A percentile compares a stretch with the other conserved stretches of the same genome.
These are phyloP conservation scores for Xylaria sp. DNA, from an alignment of 2,329 filamentous ascomycete genomes.

Conservation along the genomic window DNA sequence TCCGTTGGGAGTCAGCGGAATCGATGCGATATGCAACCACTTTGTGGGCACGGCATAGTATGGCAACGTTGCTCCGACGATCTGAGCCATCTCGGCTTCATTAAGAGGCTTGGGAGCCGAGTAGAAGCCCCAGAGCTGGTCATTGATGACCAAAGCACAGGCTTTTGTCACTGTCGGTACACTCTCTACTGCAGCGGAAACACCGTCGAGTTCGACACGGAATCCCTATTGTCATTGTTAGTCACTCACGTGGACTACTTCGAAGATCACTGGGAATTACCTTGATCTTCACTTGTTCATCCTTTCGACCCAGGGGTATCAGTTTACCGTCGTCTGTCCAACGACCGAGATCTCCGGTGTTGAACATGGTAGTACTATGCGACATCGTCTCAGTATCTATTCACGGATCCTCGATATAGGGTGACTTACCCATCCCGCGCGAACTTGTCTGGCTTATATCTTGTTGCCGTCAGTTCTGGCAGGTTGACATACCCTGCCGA, in stretches of 20 bases:
- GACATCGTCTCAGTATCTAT: constrained; percentile 1
- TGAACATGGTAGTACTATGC: constrained; percentile 48
- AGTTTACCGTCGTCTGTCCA: constrained; percentile 51
- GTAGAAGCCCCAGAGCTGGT: constrained; percentile 47
- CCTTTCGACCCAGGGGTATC: constrained; percentile 51
- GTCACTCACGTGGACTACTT: constrained; percentile 2
- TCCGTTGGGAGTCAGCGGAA: constrained; percentile 51
- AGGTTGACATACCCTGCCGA: constrained; percentile 52
- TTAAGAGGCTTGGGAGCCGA: constrained; percentile 33
- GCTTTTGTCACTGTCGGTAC: constrained; percentile 44
- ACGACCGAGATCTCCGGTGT: constrained; percentile 53
- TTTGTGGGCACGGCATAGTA: constrained; percentile 51
- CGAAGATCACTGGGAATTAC: constrained; percentile 25
- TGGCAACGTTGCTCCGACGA: constrained; percentile 41
- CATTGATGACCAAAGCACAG: constrained; percentile 43
- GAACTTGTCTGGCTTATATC: constrained; percentile 49
- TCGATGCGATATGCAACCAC: constrained; percentile 38
- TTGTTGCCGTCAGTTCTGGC: constrained; percentile 44
- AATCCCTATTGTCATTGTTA: constrained; percentile 40
- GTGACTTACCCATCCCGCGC: constrained; percentile 43
- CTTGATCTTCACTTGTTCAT: constrained; percentile 59
- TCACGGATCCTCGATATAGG: background rate
- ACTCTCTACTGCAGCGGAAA: constrained; percentile 45
- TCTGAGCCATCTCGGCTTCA: constrained; percentile 35
- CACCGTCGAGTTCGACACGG: constrained; percentile 55